These are phyloP conservation scores for Ensete ventricosum DNA, from an alignment of 176 grass and related monocot species.

Conservation along the genomic window DNA sequence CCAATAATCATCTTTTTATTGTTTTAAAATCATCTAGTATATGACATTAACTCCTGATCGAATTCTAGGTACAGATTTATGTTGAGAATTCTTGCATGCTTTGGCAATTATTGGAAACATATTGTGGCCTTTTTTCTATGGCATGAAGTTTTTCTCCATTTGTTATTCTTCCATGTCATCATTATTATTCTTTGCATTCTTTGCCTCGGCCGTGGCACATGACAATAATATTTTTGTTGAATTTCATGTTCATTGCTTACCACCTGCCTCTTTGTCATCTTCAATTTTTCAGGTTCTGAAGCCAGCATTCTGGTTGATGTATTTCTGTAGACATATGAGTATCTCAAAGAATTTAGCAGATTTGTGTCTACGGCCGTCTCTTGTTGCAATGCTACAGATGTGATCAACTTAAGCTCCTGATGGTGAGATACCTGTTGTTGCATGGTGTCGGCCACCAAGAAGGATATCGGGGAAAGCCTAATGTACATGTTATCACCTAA, in stretches of 20 bases:
- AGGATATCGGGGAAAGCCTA: no score
- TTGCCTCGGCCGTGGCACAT: no score
- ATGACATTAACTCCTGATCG: background rate
- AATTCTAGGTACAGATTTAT: background rate
- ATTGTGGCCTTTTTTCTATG: no score
- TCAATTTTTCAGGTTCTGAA: slow-evolving; percentile 39
- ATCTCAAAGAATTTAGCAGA: slow-evolving; percentile 39
- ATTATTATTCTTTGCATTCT: background rate
- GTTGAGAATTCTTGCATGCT: background rate
- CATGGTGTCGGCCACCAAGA: background rate
- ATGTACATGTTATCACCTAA: no score
- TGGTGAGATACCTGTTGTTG: background rate
- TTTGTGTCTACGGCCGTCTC: slow-evolving; percentile 31
- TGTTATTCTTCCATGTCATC: background rate
- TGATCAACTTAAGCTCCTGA: slow-evolving; percentile 11
- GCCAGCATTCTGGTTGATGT: slow-evolving; percentile 57
- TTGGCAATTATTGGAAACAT: no score
- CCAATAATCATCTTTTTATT: background rate
- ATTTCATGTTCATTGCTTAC: no score
- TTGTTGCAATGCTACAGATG: slow-evolving; percentile 41
- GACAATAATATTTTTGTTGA: no score
- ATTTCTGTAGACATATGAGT: slow-evolving; percentile 57
- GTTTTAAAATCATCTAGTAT: background rate
- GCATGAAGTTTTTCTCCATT: background rate
- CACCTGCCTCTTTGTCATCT: background rate